Conservation (phyloP, 495 filamentous ascomycete species). For the Chaetomium tenue region DNA sequence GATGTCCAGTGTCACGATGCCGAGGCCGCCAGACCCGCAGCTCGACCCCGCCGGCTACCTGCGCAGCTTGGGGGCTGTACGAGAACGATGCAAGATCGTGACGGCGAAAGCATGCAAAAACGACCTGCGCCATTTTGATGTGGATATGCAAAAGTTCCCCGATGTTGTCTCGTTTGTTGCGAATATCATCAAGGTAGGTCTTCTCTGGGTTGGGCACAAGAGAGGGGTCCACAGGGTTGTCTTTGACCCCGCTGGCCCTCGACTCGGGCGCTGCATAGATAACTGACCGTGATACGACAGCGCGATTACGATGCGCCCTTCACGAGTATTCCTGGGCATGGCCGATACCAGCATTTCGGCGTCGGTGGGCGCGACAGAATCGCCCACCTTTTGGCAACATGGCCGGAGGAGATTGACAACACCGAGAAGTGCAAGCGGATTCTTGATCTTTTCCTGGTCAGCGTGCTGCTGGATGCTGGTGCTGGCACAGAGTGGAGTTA, state of each 20-base stretch:
- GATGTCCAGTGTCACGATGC: slow-evolving; percentile 62
- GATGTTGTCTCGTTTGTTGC: slow-evolving; percentile 91
- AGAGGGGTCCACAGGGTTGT: neutral
- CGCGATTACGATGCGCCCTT: slow-evolving; percentile 88
- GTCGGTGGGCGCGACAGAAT: slow-evolving; percentile 77
- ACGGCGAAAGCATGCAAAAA: slow-evolving; percentile 75
- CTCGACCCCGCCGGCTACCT: slow-evolving; percentile 92
- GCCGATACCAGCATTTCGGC: slow-evolving; percentile 87
- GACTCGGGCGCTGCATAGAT: neutral
- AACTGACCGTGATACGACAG: slow-evolving; percentile 44
- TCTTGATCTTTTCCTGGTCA: slow-evolving; percentile 82
- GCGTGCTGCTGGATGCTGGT: slow-evolving; percentile 86
- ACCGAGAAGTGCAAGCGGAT: slow-evolving; percentile 73
- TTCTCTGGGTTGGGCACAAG: neutral
- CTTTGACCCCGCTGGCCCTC: neutral
- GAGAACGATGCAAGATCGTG: slow-evolving; percentile 72
- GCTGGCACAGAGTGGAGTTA: slow-evolving; percentile 85
- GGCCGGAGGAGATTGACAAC: slow-evolving; percentile 61
- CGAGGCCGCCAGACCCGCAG: slow-evolving; percentile 82
- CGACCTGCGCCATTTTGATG: slow-evolving; percentile 82
- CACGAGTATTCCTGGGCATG: slow-evolving; percentile 77
- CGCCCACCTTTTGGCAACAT: slow-evolving; percentile 66
- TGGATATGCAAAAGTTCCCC: slow-evolving; percentile 82
- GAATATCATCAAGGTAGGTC: slow-evolving; percentile 86
- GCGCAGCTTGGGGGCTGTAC: slow-evolving; percentile 82